phyloP scores from a whole-genome alignment of 768 basidiomycete species.

The Piloderma croceum region DNA sequence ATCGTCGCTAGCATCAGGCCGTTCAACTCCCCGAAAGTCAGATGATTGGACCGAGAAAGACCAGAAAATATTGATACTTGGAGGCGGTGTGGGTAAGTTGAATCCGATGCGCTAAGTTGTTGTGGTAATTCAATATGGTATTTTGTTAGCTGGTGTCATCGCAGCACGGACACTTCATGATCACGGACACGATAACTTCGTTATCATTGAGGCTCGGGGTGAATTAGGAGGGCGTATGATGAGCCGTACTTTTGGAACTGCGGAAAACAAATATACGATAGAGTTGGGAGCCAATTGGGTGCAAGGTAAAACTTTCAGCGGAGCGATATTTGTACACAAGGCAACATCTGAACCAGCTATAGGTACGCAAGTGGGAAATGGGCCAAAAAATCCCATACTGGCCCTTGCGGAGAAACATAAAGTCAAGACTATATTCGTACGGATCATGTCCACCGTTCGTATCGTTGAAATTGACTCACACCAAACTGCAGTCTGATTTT shows the following conservation, averaged over 20 bases:
- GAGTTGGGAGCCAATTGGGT: constrained; percentile 63
- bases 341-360: too few species aligned
- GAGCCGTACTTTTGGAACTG: constrained; percentile 37
- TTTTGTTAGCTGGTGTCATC: constrained; percentile 59
- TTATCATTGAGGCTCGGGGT: constrained; percentile 53
- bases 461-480: background rate
- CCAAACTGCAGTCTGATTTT: constrained; percentile 20
- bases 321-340: constrained; percentile 18
- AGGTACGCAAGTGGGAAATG: constrained; percentile 41
- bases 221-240: constrained; percentile 61
- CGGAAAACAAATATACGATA: constrained; percentile 34
- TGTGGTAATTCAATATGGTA: too few species aligned
- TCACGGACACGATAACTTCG: constrained; percentile 49
- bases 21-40: too few species aligned
- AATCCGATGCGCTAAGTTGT: too few species aligned
- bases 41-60: too few species aligned
- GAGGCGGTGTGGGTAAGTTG: too few species aligned
- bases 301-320: constrained; percentile 31
- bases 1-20: too few species aligned
- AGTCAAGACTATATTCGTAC: constrained; percentile 36
- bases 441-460: background rate
- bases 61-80: constrained; percentile 56
- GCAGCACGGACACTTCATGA: constrained; percentile 56
- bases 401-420: constrained; percentile 51
- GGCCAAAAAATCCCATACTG: constrained; percentile 56